Evolutionary conservation across 352 stramenopile species (phyloP), one percentile per base, ranked within the genome.

Genomic region (Phytophthora cactorum): DNA sequence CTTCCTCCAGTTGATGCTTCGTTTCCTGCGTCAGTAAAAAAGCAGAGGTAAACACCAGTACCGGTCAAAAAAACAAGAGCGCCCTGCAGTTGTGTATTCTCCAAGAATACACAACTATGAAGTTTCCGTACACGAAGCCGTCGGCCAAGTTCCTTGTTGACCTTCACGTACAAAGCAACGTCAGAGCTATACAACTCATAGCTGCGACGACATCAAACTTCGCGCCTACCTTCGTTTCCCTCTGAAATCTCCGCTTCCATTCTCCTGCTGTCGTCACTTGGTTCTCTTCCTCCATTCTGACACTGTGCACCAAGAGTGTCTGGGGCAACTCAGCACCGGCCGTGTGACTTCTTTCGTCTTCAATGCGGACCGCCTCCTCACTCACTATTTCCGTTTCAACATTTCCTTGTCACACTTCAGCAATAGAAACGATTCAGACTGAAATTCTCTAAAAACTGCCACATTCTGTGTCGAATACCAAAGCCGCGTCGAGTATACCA

Each of bases 141-240:
- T 7, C 84, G 74, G 17, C 80, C 84, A 1, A 92, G 77, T 59
- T 92, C 84, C 54, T 91, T 79, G 32, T 92, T 92, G n/a, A 92
- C 84, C 84, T 92, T 63, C 1, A 46, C 11, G 64, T 51, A 50
- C 3, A 49, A 57, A 46, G 28, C 27, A 61, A 44, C 11, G 32
- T 47, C 28, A 52, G 44, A 55, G 28, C 34, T 52, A 25, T 25
- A 12, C 22, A 47, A 25, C 53, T 45, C 5, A 44, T 15, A 14
- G 32, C 7, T 51, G 29, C 12, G 28, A 17, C 5, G 31, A 54
- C 34, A 47, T 51, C 7, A 29, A 10, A 32, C 53, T 44, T 32
- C n/a, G 52, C 25, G 4, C n/a, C 22, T 43, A 91, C 83, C 72
- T 92, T 92, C 65, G 68, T 82, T 70, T 92, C 84, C 45, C 73